Conservation (phyloP, 164 flowering plant genomes). For the Berberis thunbergii region DNA sequence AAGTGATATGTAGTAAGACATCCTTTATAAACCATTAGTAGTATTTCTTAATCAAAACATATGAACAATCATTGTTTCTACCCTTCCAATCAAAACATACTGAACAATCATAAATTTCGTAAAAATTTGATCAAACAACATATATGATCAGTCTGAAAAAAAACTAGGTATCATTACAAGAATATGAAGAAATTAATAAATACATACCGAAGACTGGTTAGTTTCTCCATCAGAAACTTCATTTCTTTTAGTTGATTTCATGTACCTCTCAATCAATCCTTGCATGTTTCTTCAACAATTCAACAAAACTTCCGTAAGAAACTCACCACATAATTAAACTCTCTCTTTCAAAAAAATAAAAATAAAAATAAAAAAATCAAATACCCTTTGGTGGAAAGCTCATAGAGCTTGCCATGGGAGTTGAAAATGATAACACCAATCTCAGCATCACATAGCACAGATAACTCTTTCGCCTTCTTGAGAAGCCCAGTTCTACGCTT, state of each 20-base stretch:
- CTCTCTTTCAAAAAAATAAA: too few relatives aligned
- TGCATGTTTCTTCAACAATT: slow-evolving; percentile 44
- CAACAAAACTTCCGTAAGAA: neutral
- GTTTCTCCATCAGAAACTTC: slow-evolving; percentile 23
- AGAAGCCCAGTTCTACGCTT: slow-evolving; percentile 78
- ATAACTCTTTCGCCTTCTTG: slow-evolving; percentile 94
- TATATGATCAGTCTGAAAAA: neutral
- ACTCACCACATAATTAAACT: neutral
- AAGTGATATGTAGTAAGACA: too few relatives aligned
- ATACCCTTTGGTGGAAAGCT: slow-evolving; percentile 72
- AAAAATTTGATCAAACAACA: neutral
- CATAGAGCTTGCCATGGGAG: slow-evolving; percentile 70
- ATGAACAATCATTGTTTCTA: too few relatives aligned
- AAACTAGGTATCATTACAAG: neutral
- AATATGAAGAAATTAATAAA: neutral
- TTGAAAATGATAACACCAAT: slow-evolving; percentile 75
- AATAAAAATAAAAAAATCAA: neutral
- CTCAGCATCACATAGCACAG: slow-evolving; percentile 84
- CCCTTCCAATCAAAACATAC: too few relatives aligned
- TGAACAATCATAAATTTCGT: neutral
- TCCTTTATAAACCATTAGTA: too few relatives aligned
- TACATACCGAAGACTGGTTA: slow-evolving; percentile 31
- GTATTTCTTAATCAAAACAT: too few relatives aligned
- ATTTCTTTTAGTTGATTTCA: slow-evolving; percentile 25
- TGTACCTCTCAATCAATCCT: slow-evolving; percentile 69